Base-by-base conservation (phyloP, 2,329 filamentous ascomycete species). In the Aphanocladium album region DNA sequence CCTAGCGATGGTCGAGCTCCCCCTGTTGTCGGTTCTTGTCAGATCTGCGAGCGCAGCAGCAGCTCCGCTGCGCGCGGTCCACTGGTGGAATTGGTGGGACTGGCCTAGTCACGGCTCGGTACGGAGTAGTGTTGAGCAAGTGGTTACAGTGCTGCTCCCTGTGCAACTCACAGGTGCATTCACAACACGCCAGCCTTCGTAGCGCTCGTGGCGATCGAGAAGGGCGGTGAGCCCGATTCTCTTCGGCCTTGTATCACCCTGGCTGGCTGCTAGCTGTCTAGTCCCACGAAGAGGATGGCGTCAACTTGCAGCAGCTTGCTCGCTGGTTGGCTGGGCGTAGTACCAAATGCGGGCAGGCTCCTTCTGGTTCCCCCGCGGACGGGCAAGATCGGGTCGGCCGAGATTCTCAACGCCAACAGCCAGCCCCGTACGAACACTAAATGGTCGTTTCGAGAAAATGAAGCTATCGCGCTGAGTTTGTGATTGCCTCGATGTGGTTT, bases 11-110 rank as follows among this genome's bases (percentile, higher is more conserved):
- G 30, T 21, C 30, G 27, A 39, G 43, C n/a, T 47, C 53, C 53
- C 25, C 53, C 25, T 37, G 19, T 43, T 19, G 56, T 58, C 56
- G 25, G 46, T 51, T 51, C 56, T 50, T 58, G 56, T 50, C 56
- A 58, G 46, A 58, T 58, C 56, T 49, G 30, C 43, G 54, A 43
- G 19, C 21, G 23, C 23, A 30, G 39, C 17, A 41, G 43, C 45
- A 8, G 21, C 46, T n/a, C 56, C 46, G 51, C 56, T 12, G 25
- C 56, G 35, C 17, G 14, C 19, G 21, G 33, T 16, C 8, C 12
- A 19, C 5, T 19, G n/a, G 39, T 35, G 21, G 21, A n/a, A 19
- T n/a, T 30, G 35, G 52, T 45, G 23, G 52, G 30, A 45, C 52
- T 41, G n/a, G n/a, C n/a, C n/a, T n/a, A n/a, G n/a, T n/a, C n/a